Evolutionary conservation across 495 filamentous ascomycete genomes (phyloP).

Genomic region (Annulohypoxylon stygium): DNA sequence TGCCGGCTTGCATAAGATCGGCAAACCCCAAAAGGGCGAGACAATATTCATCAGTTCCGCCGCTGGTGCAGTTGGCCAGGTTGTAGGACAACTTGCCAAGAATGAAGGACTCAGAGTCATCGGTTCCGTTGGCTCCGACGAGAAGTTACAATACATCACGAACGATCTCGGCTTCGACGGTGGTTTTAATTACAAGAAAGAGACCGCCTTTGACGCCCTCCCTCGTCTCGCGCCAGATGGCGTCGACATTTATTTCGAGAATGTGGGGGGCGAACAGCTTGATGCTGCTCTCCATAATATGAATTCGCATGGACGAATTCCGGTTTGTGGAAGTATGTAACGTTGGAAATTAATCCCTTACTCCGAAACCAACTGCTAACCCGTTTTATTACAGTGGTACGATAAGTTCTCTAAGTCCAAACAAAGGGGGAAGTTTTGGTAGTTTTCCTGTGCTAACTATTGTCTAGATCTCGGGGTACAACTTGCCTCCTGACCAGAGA

Average conservation of each 20-base stretch:
- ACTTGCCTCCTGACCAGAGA: constrained; percentile 65
- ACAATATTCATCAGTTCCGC: constrained; percentile 89
- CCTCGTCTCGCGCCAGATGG: constrained; percentile 81
- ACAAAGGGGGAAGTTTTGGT: neutral
- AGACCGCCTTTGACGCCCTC: constrained; percentile 77
- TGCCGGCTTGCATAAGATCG: constrained; percentile 83
- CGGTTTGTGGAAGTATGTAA: constrained; percentile 60
- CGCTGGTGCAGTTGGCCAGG: constrained; percentile 84
- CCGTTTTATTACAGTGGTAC: constrained; percentile 49
- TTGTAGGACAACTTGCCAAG: constrained; percentile 89
- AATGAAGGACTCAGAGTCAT: constrained; percentile 88
- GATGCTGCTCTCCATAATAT: constrained; percentile 79
- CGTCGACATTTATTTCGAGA: constrained; percentile 96
- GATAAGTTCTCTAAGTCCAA: constrained; percentile 10
- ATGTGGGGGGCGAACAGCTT: constrained; percentile 90
- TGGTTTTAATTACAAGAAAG: constrained; percentile 78
- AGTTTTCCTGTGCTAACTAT: constrained; percentile 18
- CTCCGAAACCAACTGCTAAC: neutral
- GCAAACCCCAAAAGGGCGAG: constrained; percentile 87
- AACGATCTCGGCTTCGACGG: constrained; percentile 77
- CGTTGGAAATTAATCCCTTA: neutral
- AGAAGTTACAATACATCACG: constrained; percentile 75
- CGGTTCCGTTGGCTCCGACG: constrained; percentile 73
- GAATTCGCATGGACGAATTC: constrained; percentile 78
- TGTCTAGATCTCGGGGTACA: constrained; percentile 80